Evolutionary conservation across 2,329 filamentous ascomycete genomes (phyloP).

Genomic region (Aspergillus ochraceoroseus): DNA sequence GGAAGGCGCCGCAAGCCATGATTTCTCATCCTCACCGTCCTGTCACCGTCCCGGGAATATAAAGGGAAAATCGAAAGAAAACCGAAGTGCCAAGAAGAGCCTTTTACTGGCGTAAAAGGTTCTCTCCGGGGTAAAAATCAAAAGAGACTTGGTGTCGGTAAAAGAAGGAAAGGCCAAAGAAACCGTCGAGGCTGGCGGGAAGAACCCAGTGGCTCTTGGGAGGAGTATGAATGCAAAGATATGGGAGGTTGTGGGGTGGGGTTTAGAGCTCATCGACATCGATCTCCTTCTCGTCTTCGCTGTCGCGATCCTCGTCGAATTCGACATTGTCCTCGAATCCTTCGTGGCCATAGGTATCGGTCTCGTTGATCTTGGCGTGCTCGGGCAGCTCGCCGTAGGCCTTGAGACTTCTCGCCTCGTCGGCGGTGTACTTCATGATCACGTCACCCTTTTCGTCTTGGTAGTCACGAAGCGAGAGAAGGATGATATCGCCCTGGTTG

Average conservation of each 20-base stretch:
- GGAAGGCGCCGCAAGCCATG: constrained; percentile 13
- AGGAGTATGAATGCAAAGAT: constrained; percentile 31
- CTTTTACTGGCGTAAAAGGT: background rate
- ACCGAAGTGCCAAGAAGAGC: constrained; percentile 2
- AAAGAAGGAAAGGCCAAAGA: constrained; percentile 21
- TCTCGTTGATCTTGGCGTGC: constrained; percentile 99
- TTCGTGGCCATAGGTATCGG: constrained; percentile 81
- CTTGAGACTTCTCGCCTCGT: constrained; percentile 92
- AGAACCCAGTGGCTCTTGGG: constrained; percentile 26
- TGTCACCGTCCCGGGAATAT: constrained; percentile 6
- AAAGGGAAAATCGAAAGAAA: constrained; percentile 7
- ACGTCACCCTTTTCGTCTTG: constrained; percentile 92
- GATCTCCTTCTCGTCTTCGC: constrained; percentile 68
- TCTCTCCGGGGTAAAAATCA: constrained; percentile 8
- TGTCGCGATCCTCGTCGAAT: constrained; percentile 87
- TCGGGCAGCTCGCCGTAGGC: constrained; percentile 96
- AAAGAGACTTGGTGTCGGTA: constrained; percentile 17
- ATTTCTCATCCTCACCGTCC: constrained; percentile 13
- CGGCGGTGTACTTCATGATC: constrained; percentile 90
- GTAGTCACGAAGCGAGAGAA: constrained; percentile 82
- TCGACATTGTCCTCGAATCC: constrained; percentile 97
- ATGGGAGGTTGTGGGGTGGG: constrained; percentile 21
- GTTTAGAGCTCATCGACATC: constrained; percentile 91
- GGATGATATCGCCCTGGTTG: constrained; percentile 94
- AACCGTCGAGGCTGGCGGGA: constrained; percentile 16